These are phyloP conservation scores for Chaetomium tenue DNA, from an alignment of 495 filamentous ascomycete species.

Conservation along the genomic window DNA sequence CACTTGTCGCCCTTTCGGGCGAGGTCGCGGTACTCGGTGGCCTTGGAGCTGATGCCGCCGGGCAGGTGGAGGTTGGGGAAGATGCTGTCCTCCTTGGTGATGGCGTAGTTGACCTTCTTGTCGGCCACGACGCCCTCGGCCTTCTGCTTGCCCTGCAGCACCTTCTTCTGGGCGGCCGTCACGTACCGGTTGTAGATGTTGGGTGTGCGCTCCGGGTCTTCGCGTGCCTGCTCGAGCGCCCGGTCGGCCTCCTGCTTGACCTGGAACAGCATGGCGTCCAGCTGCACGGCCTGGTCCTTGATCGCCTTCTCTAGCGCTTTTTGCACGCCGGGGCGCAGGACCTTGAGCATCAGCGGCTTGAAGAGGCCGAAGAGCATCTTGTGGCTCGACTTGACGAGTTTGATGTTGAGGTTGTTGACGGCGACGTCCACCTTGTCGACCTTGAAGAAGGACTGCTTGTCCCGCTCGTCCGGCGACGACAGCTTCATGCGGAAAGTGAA, in stretches of 20 bases:
- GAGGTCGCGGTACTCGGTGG: conserved; percentile 88
- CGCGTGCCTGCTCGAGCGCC: conserved; percentile 61
- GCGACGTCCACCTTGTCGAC: conserved; percentile 83
- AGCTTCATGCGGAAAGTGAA: conserved; percentile 91
- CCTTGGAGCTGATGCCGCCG: conserved; percentile 89
- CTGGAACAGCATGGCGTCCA: conserved; percentile 67
- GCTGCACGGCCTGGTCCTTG: conserved; percentile 67
- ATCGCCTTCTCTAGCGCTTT: conserved; percentile 88
- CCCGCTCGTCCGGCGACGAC: conserved; percentile 72
- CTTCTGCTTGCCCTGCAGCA: conserved; percentile 72
- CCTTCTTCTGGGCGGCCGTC: conserved; percentile 67
- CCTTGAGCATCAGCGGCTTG: conserved; percentile 83
- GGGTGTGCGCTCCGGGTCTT: conserved; percentile 71
- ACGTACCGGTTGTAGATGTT: conserved; percentile 88
- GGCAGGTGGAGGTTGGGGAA: conserved; percentile 86
- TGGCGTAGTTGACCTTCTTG: conserved; percentile 81
- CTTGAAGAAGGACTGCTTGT: conserved; percentile 86
- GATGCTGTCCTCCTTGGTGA: conserved; percentile 86
- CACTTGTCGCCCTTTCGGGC: conserved; percentile 86
- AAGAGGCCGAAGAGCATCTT: conserved; percentile 84
- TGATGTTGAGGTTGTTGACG: conserved; percentile 83
- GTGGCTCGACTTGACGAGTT: conserved; percentile 89
- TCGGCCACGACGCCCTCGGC: conserved; percentile 58
- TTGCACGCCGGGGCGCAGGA: conserved; percentile 77
- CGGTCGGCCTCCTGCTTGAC: conserved; percentile 81